Evolutionary conservation across 225 moss, liverwort and hornwort species (phyloP).

Genomic region (Asterella californica): DNA sequence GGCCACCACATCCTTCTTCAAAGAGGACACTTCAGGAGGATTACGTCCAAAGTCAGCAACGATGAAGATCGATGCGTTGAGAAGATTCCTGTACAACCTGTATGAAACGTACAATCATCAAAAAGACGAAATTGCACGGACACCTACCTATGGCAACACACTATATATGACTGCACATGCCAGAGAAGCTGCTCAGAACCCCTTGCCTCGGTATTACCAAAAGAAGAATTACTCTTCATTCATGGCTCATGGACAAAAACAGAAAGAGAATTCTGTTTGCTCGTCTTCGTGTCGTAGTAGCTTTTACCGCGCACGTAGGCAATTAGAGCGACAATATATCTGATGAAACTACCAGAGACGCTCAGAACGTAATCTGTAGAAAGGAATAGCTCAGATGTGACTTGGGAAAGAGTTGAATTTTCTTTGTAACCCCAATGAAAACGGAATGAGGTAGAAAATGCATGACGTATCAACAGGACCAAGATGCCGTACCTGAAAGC

Average conservation of each 20-base stretch:
- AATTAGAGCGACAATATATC: too few species aligned
- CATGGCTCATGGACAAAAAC: too few species aligned
- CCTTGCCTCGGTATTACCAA: too few species aligned
- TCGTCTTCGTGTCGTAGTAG: too few species aligned
- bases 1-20: constrained; percentile 80
- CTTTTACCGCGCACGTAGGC: too few species aligned
- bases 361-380: too few species aligned
- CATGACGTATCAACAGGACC: background rate
- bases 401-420: background rate
- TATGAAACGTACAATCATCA: background rate
- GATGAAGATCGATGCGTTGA: constrained; percentile 74
- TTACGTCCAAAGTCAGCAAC: constrained; percentile 78
- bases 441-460: too few species aligned
- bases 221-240: too few species aligned
- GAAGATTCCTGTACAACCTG: constrained; percentile 48
- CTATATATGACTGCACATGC: background rate
- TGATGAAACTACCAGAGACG: too few species aligned
- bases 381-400: too few species aligned
- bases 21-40: constrained; percentile 44
- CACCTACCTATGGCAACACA: background rate
- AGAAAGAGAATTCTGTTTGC: too few species aligned
- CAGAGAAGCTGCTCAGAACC: background rate
- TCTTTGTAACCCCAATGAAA: background rate
- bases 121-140: background rate
- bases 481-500: constrained; percentile 50